Base-by-base conservation (phyloP, 169 alveolate genomes). In the Amoebophrya sp. region DNA sequence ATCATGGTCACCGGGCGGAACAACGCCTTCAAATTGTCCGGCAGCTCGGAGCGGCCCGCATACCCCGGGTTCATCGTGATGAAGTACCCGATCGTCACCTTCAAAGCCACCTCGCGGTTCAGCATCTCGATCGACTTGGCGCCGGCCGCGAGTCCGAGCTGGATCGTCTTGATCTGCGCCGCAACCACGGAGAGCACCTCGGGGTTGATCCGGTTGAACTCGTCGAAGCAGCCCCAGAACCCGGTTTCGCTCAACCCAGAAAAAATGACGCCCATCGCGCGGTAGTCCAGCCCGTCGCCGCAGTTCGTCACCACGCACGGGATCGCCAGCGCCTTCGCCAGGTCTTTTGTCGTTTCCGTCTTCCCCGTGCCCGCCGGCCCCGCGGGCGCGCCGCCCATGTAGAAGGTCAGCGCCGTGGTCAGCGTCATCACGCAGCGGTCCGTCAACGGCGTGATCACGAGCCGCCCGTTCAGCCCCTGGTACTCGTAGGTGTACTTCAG, bases 201-300 rank as follows among this genome's bases (percentile, higher is more conserved):
- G 90, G 97, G 96, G 38, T 97, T 96, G 94, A 98, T 97, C 90
- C 99, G 96, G 91, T 98, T 98, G 92, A 98, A 98, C 97, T 98
- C 99, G 95, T 98, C 99, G 92, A 98, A 98, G 94, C 99, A 98
- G 41, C 99, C 99, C 99, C 99, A 98, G 93, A 97, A 97, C 41
- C 99, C 99, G 88, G 98, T 96, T 94, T 97, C 96, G 1, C 98
- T 95, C 4, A 97, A 96, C 50, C 99, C 99, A 91, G 97, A 95
- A 95, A 97, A 98, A 89, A 98, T 98, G 88, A 97, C 95, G 20
- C 98, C 99, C 98, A 97, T 97, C 45, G 99, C 96, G 89, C 96
- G 95, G 92, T 96, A 96, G 93, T 95, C 96, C 91, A 95, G 91
- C 40, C 96, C 96, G 88, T 98, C 99, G 0, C 99, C 98, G 92